phyloP scores from a whole-genome alignment of 2,329 filamentous ascomycete species.

The Colletotrichum karsti region DNA sequence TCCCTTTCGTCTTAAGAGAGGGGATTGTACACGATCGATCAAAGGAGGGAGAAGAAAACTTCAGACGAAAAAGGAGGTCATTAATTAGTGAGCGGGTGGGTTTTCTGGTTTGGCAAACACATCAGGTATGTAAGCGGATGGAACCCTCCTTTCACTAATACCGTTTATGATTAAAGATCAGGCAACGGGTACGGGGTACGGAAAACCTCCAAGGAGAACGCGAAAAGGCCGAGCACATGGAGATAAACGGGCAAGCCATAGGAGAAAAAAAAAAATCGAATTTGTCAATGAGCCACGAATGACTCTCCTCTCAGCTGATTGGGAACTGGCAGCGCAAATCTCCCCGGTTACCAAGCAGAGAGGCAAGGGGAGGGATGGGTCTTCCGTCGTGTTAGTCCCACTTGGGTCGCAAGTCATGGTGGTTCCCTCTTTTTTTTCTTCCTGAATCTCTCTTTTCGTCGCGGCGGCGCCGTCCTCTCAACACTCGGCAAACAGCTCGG shows the following conservation, averaged over 20 bases:
- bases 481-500: constrained; percentile 12
- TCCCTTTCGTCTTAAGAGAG: constrained; percentile 10
- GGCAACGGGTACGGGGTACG: not conserved
- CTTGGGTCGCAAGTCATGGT: constrained; percentile 17
- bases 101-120: not conserved
- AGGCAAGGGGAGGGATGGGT: constrained; percentile 1
- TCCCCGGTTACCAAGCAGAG: constrained; percentile 22
- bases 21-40: not conserved
- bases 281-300: constrained; percentile 16
- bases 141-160: not conserved
- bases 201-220: not conserved
- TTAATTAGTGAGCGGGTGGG: constrained; percentile 17
- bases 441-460: not conserved
- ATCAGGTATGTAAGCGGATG: constrained; percentile 12
- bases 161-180: not conserved
- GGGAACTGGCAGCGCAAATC: constrained; percentile 11
- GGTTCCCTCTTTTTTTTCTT: not conserved
- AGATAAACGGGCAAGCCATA: not conserved
- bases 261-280: not conserved
- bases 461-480: not conserved
- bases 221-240: not conserved
- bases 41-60: not conserved
- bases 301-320: constrained; percentile 24
- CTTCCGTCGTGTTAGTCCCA: constrained; percentile 8
- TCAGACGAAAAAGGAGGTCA: not conserved